Base-by-base conservation (phyloP, 2,329 filamentous ascomycete genomes). In the Furcasterigmium sp. region DNA sequence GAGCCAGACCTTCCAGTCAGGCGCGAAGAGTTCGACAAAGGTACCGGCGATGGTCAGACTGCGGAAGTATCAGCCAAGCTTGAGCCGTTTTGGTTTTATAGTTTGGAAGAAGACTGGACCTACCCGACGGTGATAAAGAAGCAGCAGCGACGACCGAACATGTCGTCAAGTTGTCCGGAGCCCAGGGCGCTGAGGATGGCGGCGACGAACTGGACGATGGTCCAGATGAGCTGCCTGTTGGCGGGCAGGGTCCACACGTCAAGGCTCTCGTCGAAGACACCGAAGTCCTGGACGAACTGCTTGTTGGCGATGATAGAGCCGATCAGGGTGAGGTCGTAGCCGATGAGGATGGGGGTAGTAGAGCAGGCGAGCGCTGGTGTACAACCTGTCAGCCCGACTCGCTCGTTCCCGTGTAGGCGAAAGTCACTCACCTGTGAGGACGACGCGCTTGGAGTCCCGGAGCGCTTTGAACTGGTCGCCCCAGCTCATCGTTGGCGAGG, bases 281-380 rank as follows among this genome's bases (percentile, higher is more conserved):
- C 40, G 19, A 42, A 42, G 11, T 25, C n/a, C 30, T 42, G 21
- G 23, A 37, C 21, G 23, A 42, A 42, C 17, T 21, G 7, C 5
- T 18, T 20, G 32, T 36, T 37, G 30, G 40, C 40, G 30, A 42
- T 42, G 40, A 42, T 42, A 14, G 40, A 42, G 8, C 40, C 40
- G 17, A 42, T 42, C 5, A 42, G 30, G 4, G n/a, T 42, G 3
- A 42, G 17, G 40, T 42, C 40, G 20, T 42, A 42, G 7, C 30
- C 26, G 29, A 28, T 35, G 8, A 25, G n/a, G 7, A 39, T 13
- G n/a, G 15, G 35, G 15, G 35, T 37, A 13, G 25, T 34, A 8
- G 30, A 34, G 30, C 30, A 34, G 8, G 14, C 30, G 4, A 34
- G n/a, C 5, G n/a, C 30, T 17, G 23, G 11, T 7, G 11, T 26